Evolutionary conservation across 805 yeast genomes (phyloP), one percentile per base, ranked within the genome.

Genomic region (Kuraishia borneana): DNA sequence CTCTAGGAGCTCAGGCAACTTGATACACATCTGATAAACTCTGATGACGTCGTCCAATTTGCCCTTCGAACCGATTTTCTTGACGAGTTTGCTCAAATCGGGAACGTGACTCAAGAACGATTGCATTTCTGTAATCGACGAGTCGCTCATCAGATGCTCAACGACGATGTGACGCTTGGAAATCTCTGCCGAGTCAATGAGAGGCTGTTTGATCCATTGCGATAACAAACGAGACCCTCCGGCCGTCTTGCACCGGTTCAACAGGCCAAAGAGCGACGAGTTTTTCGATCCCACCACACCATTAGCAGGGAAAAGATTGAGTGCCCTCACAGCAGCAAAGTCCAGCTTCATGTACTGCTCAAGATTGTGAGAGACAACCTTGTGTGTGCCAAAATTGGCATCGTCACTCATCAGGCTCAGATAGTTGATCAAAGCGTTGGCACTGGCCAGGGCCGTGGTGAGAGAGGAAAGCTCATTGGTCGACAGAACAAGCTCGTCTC

Each of bases 131-230:
- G 95, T 67, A 35, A 81, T 49, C 41, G 71, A 73, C 5, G 84
- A 57, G 44, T 87, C 83, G 21, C 78, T 70, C n/a, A 83, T 63
- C 42, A 92, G 58, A 38, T 70, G 67, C 19, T 74, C 80, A n/a
- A 89, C 95, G 33, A 92, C 59, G 6, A 61, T 53, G 42, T 83
- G 96, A 33, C 99, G 68, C 30, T 74, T 64, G 26, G 59, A 53
- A 26, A 92, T 87, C 33, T 65, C 73, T 0, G 45, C 48, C 8
- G 68, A 49, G 42, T 75, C 74, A 35, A 94, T 77, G 32, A 92
- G 65, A 1, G 99, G 99, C 56, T 92, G 98, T 50, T 89, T 92
- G 40, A 92, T 65, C 98, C 98, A 92, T 49, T 85, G 95, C 12
- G 92, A 77, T 18, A 92, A 66, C 33, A 88, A 58, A 42, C 97